Conservation (phyloP, 805 yeast species). For the Pichia manshurica region DNA sequence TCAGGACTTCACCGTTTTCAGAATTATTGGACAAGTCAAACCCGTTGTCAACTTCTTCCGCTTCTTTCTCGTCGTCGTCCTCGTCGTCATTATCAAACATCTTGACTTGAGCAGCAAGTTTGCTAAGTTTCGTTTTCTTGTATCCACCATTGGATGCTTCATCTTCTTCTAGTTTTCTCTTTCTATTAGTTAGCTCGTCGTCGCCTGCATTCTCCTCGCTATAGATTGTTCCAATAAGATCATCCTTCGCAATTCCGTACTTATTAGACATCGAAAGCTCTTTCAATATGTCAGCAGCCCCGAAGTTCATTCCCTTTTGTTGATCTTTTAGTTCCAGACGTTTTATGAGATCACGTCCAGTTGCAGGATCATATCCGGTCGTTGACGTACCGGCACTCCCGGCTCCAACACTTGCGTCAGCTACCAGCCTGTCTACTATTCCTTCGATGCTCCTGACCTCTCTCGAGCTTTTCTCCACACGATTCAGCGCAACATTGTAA, state of each 20-base stretch:
- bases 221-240: constrained; percentile 33
- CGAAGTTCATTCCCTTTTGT: constrained; percentile 33
- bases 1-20: constrained; percentile 19
- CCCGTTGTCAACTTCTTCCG: constrained; percentile 16
- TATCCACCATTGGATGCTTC: background rate
- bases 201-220: constrained; percentile 20
- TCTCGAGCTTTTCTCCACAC: constrained; percentile 50
- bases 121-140: constrained; percentile 12
- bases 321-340: constrained; percentile 31
- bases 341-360: constrained; percentile 21
- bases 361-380: constrained; percentile 26
- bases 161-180: constrained; percentile 11
- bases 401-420: constrained; percentile 26
- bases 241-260: constrained; percentile 30
- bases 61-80: constrained; percentile 23
- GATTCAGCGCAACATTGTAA: constrained; percentile 50
- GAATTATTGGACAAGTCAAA: constrained; percentile 6
- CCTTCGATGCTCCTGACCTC: constrained; percentile 18
- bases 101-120: constrained; percentile 6
- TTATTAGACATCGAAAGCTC: constrained; percentile 19
- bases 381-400: constrained; percentile 15
- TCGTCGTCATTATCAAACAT: constrained; percentile 23
- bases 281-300: constrained; percentile 38
- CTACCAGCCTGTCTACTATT: constrained; percentile 23
- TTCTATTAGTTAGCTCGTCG: constrained; percentile 5